Evolutionary conservation across 148 eudicot species (phyloP), one percentile per base, ranked within the genome.

Genomic region (Camellia japonica): DNA sequence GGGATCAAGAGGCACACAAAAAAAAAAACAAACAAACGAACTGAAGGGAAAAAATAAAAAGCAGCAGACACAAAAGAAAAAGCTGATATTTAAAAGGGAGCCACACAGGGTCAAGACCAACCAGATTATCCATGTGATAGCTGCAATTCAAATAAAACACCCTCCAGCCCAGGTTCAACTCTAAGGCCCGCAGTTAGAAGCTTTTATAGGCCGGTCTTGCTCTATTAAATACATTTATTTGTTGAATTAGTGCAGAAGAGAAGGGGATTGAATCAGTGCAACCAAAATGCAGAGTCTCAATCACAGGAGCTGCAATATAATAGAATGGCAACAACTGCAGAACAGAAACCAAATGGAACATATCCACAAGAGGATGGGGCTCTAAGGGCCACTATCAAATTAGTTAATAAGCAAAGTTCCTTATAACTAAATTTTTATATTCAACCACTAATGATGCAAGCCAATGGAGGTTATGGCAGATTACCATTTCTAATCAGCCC

Each of bases 101-200:
- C 47, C 38, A 18, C 56, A 6, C 38, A 70, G 56, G n/a, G 12
- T 8, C 10, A 3, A 70, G 23, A 13, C 3, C 38, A 46, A 6
- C 47, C 23, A 43, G 54, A 69, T 16, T 46, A 47, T 70, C 56
- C 74, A 47, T 70, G 74, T n/a, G 12, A 70, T 70, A 47, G 56
- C 55, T 46, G 13, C 55, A 18, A 46, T n/a, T 1, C 3, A 46
- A 69, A 69, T 6, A 69, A 43, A 16, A 43, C n/a, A 43, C 51
- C 73, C 52, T 3, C 3, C 19, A 16, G 55, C 55, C 7, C 51
- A 16, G 9, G 73, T 46, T 16, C 30, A 69, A 69, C 54, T 69
- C 6, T 69, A 23, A 69, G 38, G 54, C 23, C 54, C 73, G 15
- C 73, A 43, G 2, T 44, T 18, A 23, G 30, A 69, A 69, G 47